phyloP scores from a whole-genome alignment of 2,329 filamentous ascomycete genomes.

The Clarireedia sp. region DNA sequence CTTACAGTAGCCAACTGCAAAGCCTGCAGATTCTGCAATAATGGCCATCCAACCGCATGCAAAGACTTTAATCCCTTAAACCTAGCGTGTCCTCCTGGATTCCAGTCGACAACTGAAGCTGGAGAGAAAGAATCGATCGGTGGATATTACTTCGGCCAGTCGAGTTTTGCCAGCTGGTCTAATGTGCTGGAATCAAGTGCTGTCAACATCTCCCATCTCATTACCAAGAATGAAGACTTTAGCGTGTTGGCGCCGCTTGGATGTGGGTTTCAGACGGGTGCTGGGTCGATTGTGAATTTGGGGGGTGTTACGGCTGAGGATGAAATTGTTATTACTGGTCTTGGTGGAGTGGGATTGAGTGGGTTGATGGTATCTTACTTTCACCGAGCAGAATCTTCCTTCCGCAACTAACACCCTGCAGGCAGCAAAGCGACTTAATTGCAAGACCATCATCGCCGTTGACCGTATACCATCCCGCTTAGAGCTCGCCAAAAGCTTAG shows the following conservation, averaged over 20 bases:
- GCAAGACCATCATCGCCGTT: conserved; percentile 24
- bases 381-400: no score
- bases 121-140: background rate
- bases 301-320: conserved; percentile 14
- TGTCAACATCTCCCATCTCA: conserved; percentile 20
- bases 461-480: conserved; percentile 20
- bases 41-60: conserved; percentile 4
- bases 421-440: conserved; percentile 20
- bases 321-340: conserved; percentile 28
- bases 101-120: background rate
- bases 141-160: conserved; percentile 32
- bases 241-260: conserved; percentile 27
- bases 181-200: conserved; percentile 27
- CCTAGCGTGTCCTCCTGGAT: background rate
- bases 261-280: conserved; percentile 30
- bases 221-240: conserved; percentile 19
- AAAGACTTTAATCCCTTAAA: background rate
- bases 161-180: conserved; percentile 28
- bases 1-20: conserved; percentile 1
- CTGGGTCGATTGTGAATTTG: conserved; percentile 24
- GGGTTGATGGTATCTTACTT: conserved; percentile 26
- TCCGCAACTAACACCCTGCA: background rate
- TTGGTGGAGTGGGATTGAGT: conserved; percentile 29
- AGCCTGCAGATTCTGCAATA: background rate
- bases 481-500: conserved; percentile 21